phyloP scores from a whole-genome alignment of 768 basidiomycete genomes.

The Lactarius vividus region DNA sequence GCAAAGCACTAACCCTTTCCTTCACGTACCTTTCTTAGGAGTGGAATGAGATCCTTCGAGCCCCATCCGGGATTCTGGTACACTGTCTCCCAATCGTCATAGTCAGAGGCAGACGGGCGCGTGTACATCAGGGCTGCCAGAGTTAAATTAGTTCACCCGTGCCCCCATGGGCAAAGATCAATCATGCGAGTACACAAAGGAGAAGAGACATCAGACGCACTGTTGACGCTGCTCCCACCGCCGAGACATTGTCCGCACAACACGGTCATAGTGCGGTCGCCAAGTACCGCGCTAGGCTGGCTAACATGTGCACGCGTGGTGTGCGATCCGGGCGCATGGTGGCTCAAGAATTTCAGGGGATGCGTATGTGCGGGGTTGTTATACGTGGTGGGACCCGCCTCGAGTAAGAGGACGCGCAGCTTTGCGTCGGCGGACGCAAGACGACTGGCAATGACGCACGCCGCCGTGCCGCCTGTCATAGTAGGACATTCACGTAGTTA shows the following conservation, averaged over 20 bases:
- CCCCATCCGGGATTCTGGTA: slow-evolving; percentile 60
- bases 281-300: slow-evolving; percentile 42
- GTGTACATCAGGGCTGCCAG: slow-evolving; percentile 47
- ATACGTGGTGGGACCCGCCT: slow-evolving; percentile 52
- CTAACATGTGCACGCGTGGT: slow-evolving; percentile 44
- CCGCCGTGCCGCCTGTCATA: slow-evolving; percentile 42
- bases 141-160: not conserved
- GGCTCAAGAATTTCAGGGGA: slow-evolving; percentile 49
- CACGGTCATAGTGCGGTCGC: slow-evolving; percentile 45
- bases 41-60: slow-evolving; percentile 52
- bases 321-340: slow-evolving; percentile 39
- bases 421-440: slow-evolving; percentile 51
- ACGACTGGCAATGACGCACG: slow-evolving; percentile 55
- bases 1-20: not conserved
- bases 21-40: slow-evolving; percentile 50
- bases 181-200: slow-evolving; percentile 1
- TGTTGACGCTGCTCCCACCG: slow-evolving; percentile 61
- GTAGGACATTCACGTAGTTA: not conserved
- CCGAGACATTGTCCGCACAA: slow-evolving; percentile 51
- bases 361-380: slow-evolving; percentile 48
- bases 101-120: slow-evolving; percentile 59
- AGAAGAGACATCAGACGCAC: slow-evolving; percentile 33
- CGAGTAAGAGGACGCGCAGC: slow-evolving; percentile 57
- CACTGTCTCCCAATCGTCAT: slow-evolving; percentile 51
- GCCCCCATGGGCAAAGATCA: not conserved